Evolutionary conservation across 768 basidiomycete species (phyloP), one percentile per base, ranked within the genome.

Genomic region (Porphyrellus cyaneotinctus): DNA sequence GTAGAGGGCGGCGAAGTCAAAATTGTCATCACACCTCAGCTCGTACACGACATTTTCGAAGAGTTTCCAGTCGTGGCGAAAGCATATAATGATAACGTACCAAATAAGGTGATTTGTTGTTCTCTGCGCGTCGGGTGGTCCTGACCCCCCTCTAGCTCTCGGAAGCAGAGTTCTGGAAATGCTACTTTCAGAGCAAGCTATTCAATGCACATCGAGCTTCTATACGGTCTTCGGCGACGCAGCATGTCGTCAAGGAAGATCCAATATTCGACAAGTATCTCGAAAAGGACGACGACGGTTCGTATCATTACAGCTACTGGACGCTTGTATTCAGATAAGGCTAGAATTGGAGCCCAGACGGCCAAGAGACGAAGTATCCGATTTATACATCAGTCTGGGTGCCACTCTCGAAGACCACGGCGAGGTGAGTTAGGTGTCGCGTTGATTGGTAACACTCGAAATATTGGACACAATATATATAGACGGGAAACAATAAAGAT

Each of bases 131-230:
- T 10, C 26, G n/a, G n/a, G 28, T 26, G 2, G 17, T 45, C n/a
- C 24, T 65, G 46, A 65, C 23, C 6, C 14, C 14, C 18, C 15
- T 43, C 35, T 66, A 97, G 93, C 78, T 97, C 43, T 81, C 85
- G 22, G 92, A 97, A 71, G 85, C 84, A 52, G 86, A 90, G 63
- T 99, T 99, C 66, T 99, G 97, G 97, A 87, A 83, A 62, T 83
- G 97, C 43, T 99, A 97, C 74, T 97, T 99, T 68, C 88, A 91
- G 63, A 95, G 93, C 26, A 94, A 89, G 64, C 77, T 99, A 13
- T 98, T 97, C 78, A 91, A 97, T 65, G 86, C 88, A 2, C 92
- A 98, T 68, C 85, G 94, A 14, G 95, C 94, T 10, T 94, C 91
- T 26, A 93, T 93, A 54, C 85, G 91, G 52, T 92, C 87, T 23